Conservation (phyloP, 768 basidiomycete genomes). For the Basidioascus undulatus region DNA sequence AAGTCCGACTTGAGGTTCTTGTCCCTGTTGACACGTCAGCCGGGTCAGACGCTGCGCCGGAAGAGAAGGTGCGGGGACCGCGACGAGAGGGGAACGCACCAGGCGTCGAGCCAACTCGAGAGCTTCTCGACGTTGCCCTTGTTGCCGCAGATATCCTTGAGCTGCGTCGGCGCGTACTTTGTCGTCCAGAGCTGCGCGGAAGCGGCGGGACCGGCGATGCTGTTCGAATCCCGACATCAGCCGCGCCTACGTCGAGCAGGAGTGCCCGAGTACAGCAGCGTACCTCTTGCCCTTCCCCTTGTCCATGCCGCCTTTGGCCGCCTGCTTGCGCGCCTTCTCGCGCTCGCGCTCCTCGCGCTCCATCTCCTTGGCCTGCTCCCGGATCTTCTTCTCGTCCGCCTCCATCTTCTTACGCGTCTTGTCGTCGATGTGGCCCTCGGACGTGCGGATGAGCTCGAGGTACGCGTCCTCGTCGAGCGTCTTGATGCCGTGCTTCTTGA, state of each 20-base stretch:
- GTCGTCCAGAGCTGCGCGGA: slow-evolving; percentile 72
- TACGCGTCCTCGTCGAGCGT: slow-evolving; percentile 75
- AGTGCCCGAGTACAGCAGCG: too few relatives aligned
- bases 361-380: slow-evolving; percentile 49
- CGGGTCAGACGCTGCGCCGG: neutral
- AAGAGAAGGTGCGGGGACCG: neutral
- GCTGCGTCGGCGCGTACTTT: slow-evolving; percentile 64
- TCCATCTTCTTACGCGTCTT: slow-evolving; percentile 58
- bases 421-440: slow-evolving; percentile 30
- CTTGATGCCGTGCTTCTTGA: slow-evolving; percentile 51
- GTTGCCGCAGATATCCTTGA: slow-evolving; percentile 90
- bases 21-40: slow-evolving; percentile 30
- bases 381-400: slow-evolving; percentile 55
- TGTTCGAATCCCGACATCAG: too few relatives aligned
- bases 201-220: too few relatives aligned
- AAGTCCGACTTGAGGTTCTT: slow-evolving; percentile 46
- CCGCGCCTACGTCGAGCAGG: too few relatives aligned
- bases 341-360: slow-evolving; percentile 17
- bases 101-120: slow-evolving; percentile 61
- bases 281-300: slow-evolving; percentile 14
- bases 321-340: slow-evolving; percentile 37
- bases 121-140: slow-evolving; percentile 77
- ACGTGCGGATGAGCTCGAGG: slow-evolving; percentile 50
- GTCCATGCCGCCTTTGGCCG: slow-evolving; percentile 18
- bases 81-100: slow-evolving; percentile 27